These are phyloP conservation scores for Xylaria bambusicola DNA, from an alignment of 495 filamentous ascomycete genomes.

Conservation along the genomic window DNA sequence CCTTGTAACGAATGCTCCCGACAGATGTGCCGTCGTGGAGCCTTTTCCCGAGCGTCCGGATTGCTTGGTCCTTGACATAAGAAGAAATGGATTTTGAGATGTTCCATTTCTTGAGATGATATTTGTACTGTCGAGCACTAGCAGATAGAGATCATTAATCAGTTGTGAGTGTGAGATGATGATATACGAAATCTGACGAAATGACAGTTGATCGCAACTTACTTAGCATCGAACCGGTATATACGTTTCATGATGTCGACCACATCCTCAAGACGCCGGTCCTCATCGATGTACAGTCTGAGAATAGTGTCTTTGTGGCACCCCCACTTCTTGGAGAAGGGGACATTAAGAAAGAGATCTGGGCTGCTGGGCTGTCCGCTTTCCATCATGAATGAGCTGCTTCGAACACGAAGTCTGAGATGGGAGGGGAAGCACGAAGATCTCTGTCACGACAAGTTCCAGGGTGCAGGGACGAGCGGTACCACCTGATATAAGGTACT, in stretches of 20 bases:
- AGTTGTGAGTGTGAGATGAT: background rate
- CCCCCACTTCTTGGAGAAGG: too few relatives aligned
- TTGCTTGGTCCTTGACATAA: background rate
- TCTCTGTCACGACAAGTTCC: too few relatives aligned
- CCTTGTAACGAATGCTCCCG: background rate
- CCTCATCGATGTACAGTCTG: background rate
- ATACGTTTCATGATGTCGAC: background rate
- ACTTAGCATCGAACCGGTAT: background rate
- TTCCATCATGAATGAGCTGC: too few relatives aligned
- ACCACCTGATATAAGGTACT: too few relatives aligned
- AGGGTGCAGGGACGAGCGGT: too few relatives aligned
- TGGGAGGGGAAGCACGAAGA: too few relatives aligned
- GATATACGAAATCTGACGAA: too few relatives aligned
- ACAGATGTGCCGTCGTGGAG: background rate
- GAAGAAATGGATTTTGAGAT: conserved; percentile 29
- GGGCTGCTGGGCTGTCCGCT: too few relatives aligned
- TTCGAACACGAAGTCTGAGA: too few relatives aligned
- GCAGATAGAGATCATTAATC: conserved; percentile 6
- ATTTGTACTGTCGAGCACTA: conserved; percentile 44
- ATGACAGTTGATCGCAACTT: background rate
- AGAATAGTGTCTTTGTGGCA: too few relatives aligned
- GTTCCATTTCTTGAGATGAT: conserved; percentile 46
- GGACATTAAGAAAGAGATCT: too few relatives aligned
- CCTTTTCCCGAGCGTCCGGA: background rate
- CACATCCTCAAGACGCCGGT: background rate